Evolutionary conservation across 2,329 filamentous ascomycete species (phyloP), one percentile per base, ranked within the genome.

Genomic region (Lecanicillium sp.): DNA sequence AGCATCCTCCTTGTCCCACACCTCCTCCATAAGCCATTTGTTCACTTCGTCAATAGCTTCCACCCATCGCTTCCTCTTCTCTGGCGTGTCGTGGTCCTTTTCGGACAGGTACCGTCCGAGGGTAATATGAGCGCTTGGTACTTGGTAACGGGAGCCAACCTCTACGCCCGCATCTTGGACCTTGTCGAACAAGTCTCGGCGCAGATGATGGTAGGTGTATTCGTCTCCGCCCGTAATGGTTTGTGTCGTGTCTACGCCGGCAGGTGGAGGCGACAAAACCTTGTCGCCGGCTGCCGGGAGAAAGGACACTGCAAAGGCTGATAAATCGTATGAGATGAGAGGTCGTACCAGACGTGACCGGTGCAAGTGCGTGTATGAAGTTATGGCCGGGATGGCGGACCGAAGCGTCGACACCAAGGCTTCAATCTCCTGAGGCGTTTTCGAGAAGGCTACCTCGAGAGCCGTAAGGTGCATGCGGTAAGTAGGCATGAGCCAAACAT

Each of bases 201-300:
- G 79, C 8, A 97, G 75, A 59, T 97, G 90, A 56, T 96, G 90
- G 58, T 96, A 96, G 0, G 84, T 89, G 61, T 87, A 96, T 2
- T 49, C 53, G 48, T 92, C 84, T 14, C 76, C 71, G 29, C 70
- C 61, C 13, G 65, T 56, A 12, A 59, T 59, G 31, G 53, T 49
- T 11, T 49, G 50, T 14, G 52, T 51, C n/a, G 50, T 46, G 20
- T 63, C 59, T 1, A 66, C 62, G 4, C 58, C 55, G 2, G 55
- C 54, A 2, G 69, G 59, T 4, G 61, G 41, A 1, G 70, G 66
- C 11, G 59, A 58, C 5, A 56, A 43, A 2, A 33, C 4, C 18
- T 57, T 51, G 62, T 87, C 82, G 10, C 77, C 79, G 4, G 79
- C 72, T 0, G 86, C 87, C 1, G 90, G 89, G 2, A 96, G 65